Evolutionary conservation across 352 stramenopile species (phyloP), one percentile per base, ranked within the genome.

Genomic region (Phytophthora melonis): DNA sequence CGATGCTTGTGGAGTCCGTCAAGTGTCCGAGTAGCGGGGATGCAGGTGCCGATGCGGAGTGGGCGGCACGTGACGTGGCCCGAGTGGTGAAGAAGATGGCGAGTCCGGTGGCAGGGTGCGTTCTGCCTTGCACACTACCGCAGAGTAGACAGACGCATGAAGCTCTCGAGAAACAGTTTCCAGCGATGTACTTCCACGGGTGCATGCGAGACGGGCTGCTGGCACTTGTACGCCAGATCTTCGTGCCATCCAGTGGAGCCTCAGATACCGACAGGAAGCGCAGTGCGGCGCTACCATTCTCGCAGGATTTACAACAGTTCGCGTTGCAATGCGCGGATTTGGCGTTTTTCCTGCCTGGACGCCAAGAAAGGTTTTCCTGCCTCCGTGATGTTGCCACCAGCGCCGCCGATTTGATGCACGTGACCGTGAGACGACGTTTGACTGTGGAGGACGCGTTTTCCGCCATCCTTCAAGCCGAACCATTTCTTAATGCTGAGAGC

Each of bases 171-270:
- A 59, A 64, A 13, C 54, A 74, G 36, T 81, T 79, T 25, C 78
- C 78, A 13, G 52, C 54, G 30, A 81, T 83, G 72, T 79, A 79
- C 45, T 83, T 85, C 43, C 63, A 85, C 25, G 78, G 78, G 30
- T 85, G 78, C 30, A 58, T 83, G 59, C 66, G 68, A 49, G 59
- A 75, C n/a, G 72, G 72, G 1, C 66, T 85, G 23, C 47, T 71
- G 8, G 23, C 64, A 18, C 27, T 85, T 19, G 36, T 81, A 30
- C 52, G 34, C 6, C 62, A 80, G 10, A 47, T 85, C 55, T 83
- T 85, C 47, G 58, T 45, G 5, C 52, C 30, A 3, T 54, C 11
- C 23, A 32, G n/a, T 61, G 47, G 14, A 16, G 18, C 30, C 5
- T 21, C 60, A 47, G 36, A 55, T 4, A 59, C 27, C 25, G 55